Base-by-base conservation (phyloP, 2,329 filamentous ascomycete species). In the Aschersonia sp. region DNA sequence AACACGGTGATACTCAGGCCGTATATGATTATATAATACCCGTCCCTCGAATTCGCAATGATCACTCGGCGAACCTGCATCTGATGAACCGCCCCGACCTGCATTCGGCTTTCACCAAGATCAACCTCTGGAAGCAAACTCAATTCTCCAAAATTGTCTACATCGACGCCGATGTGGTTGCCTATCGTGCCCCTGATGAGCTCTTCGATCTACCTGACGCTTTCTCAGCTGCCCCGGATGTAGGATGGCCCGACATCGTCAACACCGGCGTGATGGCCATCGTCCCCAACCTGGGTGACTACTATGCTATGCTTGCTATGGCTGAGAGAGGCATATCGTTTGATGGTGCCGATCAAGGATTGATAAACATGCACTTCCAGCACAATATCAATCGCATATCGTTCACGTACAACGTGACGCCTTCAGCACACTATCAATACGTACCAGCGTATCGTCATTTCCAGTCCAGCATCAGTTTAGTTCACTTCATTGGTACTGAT, bases 251-350 rank as follows among this genome's bases (percentile, higher is more conserved):
- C 35, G 92, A 98, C 67, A 77, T 89, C 51, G 97, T 97, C 79
- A 98, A 98, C 67, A 88, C 85, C n/a, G 92, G 92, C 58, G 80
- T 98, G 56, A 94, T 98, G 87, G 87, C 88, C 37, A 66, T 98
- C 50, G 83, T 75, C 12, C 92, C 92, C 35, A 84, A 90, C 65
- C 72, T 89, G 75, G 84, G 83, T 49, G 89, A 94, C 55, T 97
- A 89, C 66, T 83, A 87, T 66, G 84, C 87, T 41, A 73, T 98
- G 60, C 72, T 81, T 53, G 86, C 85, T 52, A 80, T 95, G 73
- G 88, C 92, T 30, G 77, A 88, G 55, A 74, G 81, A 48, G 89
- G 89, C 30, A 85, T 90, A 61, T 95, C 89, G 53, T 98, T 98
- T 60, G 92, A 98, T 62, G 92, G 92, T 45, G 92, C 92, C 39